Percentiles rank a stretch among this genome's conserved stretches.
Evolutionary conservation across 2,329 filamentous ascomycete genomes (phyloP).

Genomic region (Penicillium olsonii): DNA sequence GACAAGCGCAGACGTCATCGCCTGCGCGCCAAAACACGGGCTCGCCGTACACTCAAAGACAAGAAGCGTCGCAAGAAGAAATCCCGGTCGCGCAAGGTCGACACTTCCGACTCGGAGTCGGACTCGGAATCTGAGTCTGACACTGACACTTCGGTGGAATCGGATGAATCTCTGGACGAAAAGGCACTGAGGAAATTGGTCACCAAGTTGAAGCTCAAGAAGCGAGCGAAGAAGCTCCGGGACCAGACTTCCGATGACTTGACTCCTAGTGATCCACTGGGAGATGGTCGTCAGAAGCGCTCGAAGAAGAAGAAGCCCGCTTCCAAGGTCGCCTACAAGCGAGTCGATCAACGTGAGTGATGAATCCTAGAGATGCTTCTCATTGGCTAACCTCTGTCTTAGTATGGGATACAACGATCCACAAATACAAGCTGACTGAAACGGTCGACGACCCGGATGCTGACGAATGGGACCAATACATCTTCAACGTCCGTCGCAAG

Average conservation of each 20-base stretch:
- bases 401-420: constrained; percentile 57
- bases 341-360: constrained; percentile 60
- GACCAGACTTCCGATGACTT: constrained; percentile 32
- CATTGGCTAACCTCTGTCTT: neutral
- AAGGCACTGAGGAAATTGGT: constrained; percentile 34
- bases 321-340: constrained; percentile 66
- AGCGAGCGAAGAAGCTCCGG: constrained; percentile 31
- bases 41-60: constrained; percentile 33
- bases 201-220: constrained; percentile 38
- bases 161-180: constrained; percentile 33
- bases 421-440: constrained; percentile 69
- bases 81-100: constrained; percentile 37
- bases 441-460: constrained; percentile 63
- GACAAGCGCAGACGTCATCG: constrained; percentile 37
- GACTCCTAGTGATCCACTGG: constrained; percentile 27
- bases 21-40: constrained; percentile 38
- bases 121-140: constrained; percentile 25
- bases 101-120: constrained; percentile 10
- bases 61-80: constrained; percentile 36
- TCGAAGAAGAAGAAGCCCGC: constrained; percentile 50
- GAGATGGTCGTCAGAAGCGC: constrained; percentile 22
- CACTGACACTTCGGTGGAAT: constrained; percentile 29
- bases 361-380: neutral
- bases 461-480: constrained; percentile 73
- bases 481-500: constrained; percentile 78